Conservation (phyloP, 352 stramenopile genomes). For the Poterioochromonas sp. region DNA sequence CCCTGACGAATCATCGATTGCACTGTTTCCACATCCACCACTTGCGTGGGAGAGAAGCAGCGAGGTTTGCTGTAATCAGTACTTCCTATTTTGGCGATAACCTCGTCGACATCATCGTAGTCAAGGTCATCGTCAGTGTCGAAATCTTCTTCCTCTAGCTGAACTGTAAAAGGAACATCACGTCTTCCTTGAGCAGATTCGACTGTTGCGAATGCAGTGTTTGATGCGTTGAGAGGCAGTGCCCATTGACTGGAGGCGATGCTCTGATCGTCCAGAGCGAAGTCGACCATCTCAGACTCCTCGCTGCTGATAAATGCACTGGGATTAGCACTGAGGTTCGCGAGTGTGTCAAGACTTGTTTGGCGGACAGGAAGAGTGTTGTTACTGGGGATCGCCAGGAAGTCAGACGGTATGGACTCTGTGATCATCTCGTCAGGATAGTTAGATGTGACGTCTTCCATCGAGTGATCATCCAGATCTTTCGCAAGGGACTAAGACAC, state of each 20-base stretch:
- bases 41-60: too few relatives aligned
- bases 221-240: neutral
- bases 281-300: neutral
- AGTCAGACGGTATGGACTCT: too few relatives aligned
- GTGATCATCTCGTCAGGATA: too few relatives aligned
- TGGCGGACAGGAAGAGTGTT: neutral
- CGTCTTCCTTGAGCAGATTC: neutral
- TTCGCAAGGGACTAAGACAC: too few relatives aligned
- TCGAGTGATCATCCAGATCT: too few relatives aligned
- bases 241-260: neutral
- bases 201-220: neutral
- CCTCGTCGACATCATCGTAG: neutral
- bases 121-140: neutral
- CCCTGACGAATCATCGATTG: neutral
- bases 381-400: neutral
- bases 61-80: too few relatives aligned
- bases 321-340: neutral
- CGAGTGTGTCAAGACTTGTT: neutral
- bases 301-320: neutral
- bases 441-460: too few relatives aligned
- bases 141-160: neutral
- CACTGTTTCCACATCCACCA: neutral
- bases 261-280: neutral
- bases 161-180: neutral
- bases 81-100: neutral